These are phyloP conservation scores for Lachnellula cervina DNA, from an alignment of 2,329 filamentous ascomycete genomes.

Conservation along the genomic window DNA sequence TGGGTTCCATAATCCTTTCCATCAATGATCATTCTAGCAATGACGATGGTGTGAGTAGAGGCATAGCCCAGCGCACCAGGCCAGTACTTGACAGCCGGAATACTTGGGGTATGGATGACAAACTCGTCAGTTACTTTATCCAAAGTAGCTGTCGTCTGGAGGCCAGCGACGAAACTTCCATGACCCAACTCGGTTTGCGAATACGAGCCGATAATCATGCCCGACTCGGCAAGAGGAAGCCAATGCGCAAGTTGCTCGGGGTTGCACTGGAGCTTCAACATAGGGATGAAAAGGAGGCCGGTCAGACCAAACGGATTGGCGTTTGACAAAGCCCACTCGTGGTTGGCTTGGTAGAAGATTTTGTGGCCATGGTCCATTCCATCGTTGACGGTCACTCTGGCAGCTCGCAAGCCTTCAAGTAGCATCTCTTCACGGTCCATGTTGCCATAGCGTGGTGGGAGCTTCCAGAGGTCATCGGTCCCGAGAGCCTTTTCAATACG, in stretches of 20 bases:
- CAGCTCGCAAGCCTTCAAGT: constrained; percentile 8
- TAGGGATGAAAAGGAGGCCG: constrained; percentile 6
- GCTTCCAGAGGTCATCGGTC: constrained; percentile 6
- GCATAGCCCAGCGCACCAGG: constrained; percentile 28
- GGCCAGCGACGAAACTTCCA: constrained; percentile 30
- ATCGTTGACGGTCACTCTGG: constrained; percentile 9
- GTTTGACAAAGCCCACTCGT: constrained; percentile 7
- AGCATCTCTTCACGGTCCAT: constrained; percentile 7
- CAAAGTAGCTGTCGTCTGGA: constrained; percentile 33
- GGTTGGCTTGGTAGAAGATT: constrained; percentile 2
- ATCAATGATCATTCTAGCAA: constrained; percentile 29
- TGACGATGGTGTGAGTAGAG: constrained; percentile 29
- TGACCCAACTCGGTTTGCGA: constrained; percentile 33
- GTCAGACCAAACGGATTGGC: constrained; percentile 12
- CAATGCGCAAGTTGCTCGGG: constrained; percentile 12
- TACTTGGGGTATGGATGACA: constrained; percentile 28
- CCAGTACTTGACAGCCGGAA: constrained; percentile 31
- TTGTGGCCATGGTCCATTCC: constrained; percentile 3
- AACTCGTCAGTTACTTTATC: constrained; percentile 28
- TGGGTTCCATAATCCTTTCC: constrained; percentile 29
- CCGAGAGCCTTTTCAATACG: constrained; percentile 12
- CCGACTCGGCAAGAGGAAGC: constrained; percentile 12
- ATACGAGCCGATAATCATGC: constrained; percentile 29
- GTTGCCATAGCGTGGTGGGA: constrained; percentile 9
- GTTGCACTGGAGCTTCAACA: constrained; percentile 9